Conservation (phyloP, 768 basidiomycete species). For the Lyophyllum shimeji region DNA sequence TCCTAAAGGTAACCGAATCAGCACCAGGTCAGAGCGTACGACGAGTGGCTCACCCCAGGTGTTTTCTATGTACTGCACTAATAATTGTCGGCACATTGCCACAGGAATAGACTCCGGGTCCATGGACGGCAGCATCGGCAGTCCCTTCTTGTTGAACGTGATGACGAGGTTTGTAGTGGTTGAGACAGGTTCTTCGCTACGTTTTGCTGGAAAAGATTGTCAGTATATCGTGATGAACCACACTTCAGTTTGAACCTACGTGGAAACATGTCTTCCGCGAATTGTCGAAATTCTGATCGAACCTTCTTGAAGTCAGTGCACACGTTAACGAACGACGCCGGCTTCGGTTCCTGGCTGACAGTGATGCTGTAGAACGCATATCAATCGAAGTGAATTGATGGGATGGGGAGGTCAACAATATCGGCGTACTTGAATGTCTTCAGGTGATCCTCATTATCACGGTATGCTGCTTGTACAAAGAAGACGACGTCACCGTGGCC, state of each 20-base stretch:
- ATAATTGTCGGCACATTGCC: background rate
- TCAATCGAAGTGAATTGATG: background rate
- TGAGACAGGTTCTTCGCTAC: background rate
- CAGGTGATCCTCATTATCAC: background rate
- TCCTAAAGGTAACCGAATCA: background rate
- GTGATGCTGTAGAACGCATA: background rate
- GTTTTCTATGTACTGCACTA: background rate
- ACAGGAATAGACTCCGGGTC: background rate
- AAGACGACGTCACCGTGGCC: background rate
- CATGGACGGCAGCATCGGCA: background rate
- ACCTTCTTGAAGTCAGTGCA: background rate
- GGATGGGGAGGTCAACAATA: background rate
- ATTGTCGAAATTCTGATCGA: background rate
- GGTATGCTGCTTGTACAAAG: background rate
- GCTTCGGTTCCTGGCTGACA: background rate
- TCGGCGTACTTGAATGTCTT: background rate
- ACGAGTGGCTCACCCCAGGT: background rate
- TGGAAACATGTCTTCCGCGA: background rate
- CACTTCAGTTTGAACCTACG: background rate
- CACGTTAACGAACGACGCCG: background rate
- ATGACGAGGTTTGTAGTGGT: background rate
- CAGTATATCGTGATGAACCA: background rate
- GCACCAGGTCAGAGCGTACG: background rate
- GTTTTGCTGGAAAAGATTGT: background rate
- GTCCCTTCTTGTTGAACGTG: background rate